Percentiles rank a stretch among this genome's conserved stretches.
Conservation (phyloP, 139 green algal genomes). For the Desmodesmus armatus region DNA sequence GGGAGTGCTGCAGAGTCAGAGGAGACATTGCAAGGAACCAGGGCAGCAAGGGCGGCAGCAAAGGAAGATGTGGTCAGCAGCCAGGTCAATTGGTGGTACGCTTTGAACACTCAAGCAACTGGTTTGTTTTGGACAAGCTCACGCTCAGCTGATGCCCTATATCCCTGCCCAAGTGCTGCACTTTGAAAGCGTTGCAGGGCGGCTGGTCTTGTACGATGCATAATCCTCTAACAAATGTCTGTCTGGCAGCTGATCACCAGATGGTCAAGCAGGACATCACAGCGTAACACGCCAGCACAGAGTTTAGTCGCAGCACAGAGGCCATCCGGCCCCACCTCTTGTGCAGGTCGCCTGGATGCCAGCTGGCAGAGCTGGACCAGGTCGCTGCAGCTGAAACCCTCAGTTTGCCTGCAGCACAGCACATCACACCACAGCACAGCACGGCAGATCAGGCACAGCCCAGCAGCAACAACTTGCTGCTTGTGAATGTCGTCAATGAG, state of each 20-base stretch:
- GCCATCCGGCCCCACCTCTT: constrained; percentile 19
- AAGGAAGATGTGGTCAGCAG: background rate
- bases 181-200: background rate
- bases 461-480: background rate
- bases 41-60: background rate
- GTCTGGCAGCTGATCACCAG: background rate
- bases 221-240: background rate
- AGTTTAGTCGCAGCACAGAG: background rate
- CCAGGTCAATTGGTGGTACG: background rate
- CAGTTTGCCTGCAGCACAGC: constrained; percentile 34
- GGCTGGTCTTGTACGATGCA: no score
- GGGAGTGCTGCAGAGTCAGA: constrained; percentile 1
- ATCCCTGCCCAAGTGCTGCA: background rate
- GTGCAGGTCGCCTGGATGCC: background rate
- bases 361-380: constrained; percentile 35
- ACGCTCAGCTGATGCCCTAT: background rate
- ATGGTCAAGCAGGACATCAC: background rate
- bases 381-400: constrained; percentile 43
- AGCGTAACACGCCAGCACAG: background rate
- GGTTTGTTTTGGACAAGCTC: background rate
- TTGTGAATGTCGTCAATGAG: background rate
- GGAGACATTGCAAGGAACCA: background rate
- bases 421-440: background rate
- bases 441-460: background rate
- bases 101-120: background rate